phyloP scores from a whole-genome alignment of 75 land plant species.

The Ceratopteris richardii region DNA sequence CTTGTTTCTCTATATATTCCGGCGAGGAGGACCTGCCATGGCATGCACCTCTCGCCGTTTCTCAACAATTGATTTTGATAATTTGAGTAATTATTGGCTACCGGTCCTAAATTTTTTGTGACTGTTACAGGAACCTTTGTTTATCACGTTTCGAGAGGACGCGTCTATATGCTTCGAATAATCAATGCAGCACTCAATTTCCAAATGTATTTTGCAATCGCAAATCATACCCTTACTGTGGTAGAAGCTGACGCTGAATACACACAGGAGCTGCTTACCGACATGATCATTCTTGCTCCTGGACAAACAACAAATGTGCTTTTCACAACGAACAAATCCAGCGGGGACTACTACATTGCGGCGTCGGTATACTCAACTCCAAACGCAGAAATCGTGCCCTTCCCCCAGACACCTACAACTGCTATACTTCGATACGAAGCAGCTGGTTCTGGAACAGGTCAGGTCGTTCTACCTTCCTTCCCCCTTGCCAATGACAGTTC shows the following conservation, averaged over 20 bases:
- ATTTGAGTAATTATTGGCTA: too few relatives aligned
- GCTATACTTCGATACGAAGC: slow-evolving; percentile 10
- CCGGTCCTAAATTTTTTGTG: too few relatives aligned
- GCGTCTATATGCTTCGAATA: slow-evolving; percentile 20
- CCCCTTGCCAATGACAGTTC: slow-evolving; percentile 15
- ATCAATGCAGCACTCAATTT: slow-evolving; percentile 20
- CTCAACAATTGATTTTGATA: too few relatives aligned
- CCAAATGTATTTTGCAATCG: slow-evolving; percentile 14
- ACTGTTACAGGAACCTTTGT: too few relatives aligned
- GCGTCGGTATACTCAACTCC: slow-evolving; percentile 2
- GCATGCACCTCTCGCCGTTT: too few relatives aligned
- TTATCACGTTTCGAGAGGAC: too few relatives aligned
- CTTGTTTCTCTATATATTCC: too few relatives aligned
- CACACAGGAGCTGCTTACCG: slow-evolving; percentile 16
- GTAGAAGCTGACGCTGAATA: slow-evolving; percentile 25
- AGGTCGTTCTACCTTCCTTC: slow-evolving; percentile 8
- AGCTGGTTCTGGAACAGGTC: neutral
- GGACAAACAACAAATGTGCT: slow-evolving; percentile 33
- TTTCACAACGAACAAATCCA: slow-evolving; percentile 12
- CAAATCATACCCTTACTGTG: slow-evolving; percentile 29
- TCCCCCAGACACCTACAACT: slow-evolving; percentile 2
- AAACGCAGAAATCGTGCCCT: slow-evolving; percentile 7
- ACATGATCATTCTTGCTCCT: slow-evolving; percentile 5
- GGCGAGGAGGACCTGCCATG: too few relatives aligned
- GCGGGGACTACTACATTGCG: slow-evolving; percentile 23